These are phyloP conservation scores for Withania somnifera DNA, from an alignment of 305 asterid species.

Conservation along the genomic window DNA sequence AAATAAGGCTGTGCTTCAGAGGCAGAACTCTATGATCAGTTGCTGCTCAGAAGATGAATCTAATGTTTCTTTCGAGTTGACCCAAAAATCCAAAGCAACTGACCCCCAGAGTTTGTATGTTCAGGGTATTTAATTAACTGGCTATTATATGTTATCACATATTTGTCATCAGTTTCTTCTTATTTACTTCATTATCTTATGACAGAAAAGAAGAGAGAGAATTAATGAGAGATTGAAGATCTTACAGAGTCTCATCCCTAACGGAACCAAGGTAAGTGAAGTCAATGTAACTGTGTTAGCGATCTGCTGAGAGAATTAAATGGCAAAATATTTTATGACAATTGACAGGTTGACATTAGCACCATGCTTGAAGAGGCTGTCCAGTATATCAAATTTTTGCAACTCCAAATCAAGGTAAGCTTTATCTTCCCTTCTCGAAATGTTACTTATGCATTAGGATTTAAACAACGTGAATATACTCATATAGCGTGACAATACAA, in stretches of 20 bases:
- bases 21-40: constrained; percentile 19
- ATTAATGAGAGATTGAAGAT: constrained; percentile 70
- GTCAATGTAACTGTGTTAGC: not conserved
- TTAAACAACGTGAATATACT: not conserved
- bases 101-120: constrained; percentile 95
- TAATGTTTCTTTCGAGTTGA: constrained; percentile 33
- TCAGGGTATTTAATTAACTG: constrained; percentile 34
- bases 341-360: constrained; percentile 69
- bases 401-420: constrained; percentile 76
- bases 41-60: constrained; percentile 42
- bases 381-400: constrained; percentile 70
- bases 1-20: not conserved
- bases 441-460: not conserved
- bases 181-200: not conserved
- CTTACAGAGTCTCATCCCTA: constrained; percentile 83
- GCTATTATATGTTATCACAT: not conserved
- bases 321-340: not conserved
- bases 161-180: not conserved
- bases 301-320: not conserved
- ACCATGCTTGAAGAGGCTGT: constrained; percentile 97
- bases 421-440: not conserved
- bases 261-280: constrained; percentile 51
- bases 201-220: constrained; percentile 81
- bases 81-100: constrained; percentile 52
- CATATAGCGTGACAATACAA: not conserved